Base-by-base conservation (phyloP, 805 yeast species). In the Monosporozyma unispora region DNA sequence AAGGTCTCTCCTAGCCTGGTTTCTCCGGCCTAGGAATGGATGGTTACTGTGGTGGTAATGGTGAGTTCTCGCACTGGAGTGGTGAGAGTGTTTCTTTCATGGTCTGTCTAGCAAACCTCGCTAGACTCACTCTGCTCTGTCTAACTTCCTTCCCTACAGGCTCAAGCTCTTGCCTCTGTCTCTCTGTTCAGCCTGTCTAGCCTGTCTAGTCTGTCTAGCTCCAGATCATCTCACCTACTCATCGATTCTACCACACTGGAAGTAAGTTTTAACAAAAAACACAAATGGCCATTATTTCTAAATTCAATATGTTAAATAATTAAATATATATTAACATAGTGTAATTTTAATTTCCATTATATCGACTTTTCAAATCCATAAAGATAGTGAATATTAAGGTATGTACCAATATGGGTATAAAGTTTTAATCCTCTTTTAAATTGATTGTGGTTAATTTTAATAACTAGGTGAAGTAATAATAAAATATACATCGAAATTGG, bases 341-440 rank as follows among this genome's bases (percentile, higher is more conserved):
- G n/a, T 14, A 14, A 19, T 39, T 19, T 21, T 21, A 8, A 21
- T 16, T 4, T 18, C n/a, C 14, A 39, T 21, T 39, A 21, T 5
- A 16, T 39, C 25, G 42, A 39, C n/a, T 39, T 21, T 35, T 39
- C 27, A 39, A 39, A 39, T 39, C 42, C 42, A 39, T 45, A 45
- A 33, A 33, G 47, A 45, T 16, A 35, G 47, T 45, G 41, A 29
- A 21, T 45, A 45, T 35, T 33, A 45, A 33, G 41, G 41, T 45
- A 45, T 45, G 47, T 44, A 21, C 23, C 42, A 19, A 31, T n/a
- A 19, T 39, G 42, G 42, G 42, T 19, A 21, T 21, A 21, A 31
- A 21, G 27, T 39, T 19, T 39, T 39, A 21, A 7, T 35, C 18
- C 7, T 18, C 14, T 21, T 10, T 39, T 39, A 35, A 18, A 31